A percentile compares a stretch with the other conserved stretches of the same genome.
Evolutionary conservation across 441 rosid genomes (phyloP).

Genomic region (Populus tomentosa): DNA sequence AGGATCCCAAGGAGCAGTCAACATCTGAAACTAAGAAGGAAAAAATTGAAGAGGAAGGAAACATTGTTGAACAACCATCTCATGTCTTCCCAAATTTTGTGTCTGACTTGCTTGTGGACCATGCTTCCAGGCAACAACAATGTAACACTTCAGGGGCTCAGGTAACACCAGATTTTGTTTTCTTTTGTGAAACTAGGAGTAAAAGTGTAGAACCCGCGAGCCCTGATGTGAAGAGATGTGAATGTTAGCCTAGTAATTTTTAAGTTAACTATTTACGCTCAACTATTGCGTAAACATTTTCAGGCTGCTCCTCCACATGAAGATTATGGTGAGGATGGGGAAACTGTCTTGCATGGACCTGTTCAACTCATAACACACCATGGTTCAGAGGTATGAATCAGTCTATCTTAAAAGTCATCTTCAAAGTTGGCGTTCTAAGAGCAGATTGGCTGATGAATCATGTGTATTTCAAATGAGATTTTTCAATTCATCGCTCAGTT

Average conservation of each 20-base stretch:
- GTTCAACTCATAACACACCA: conserved; percentile 4
- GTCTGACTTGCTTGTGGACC: conserved; percentile 18
- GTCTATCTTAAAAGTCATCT: conserved; percentile 5
- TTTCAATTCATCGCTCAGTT: background rate
- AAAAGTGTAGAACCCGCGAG: background rate
- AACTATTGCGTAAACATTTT: conserved; percentile 16
- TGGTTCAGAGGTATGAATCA: conserved; percentile 25
- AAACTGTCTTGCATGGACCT: conserved; percentile 7
- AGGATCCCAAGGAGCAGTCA: conserved; percentile 19
- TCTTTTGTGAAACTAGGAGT: background rate
- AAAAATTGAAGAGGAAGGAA: conserved; percentile 13
- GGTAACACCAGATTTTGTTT: conserved; percentile 25
- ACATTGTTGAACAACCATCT: conserved; percentile 9
- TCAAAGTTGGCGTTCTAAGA: background rate
- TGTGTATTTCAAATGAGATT: background rate
- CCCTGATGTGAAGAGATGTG: conserved; percentile 3
- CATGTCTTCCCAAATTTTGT: conserved; percentile 12
- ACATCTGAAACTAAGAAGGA: background rate
- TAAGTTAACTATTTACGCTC: conserved; percentile 11
- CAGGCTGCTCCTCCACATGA: conserved; percentile 20
- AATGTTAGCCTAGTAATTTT: background rate
- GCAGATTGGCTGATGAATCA: background rate
- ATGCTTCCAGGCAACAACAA: conserved; percentile 18
- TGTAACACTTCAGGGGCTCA: conserved; percentile 16
- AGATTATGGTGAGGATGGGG: conserved; percentile 16